Evolutionary conservation across 78 protist species (phyloP).

Genomic region (Protostelium mycophagum): DNA sequence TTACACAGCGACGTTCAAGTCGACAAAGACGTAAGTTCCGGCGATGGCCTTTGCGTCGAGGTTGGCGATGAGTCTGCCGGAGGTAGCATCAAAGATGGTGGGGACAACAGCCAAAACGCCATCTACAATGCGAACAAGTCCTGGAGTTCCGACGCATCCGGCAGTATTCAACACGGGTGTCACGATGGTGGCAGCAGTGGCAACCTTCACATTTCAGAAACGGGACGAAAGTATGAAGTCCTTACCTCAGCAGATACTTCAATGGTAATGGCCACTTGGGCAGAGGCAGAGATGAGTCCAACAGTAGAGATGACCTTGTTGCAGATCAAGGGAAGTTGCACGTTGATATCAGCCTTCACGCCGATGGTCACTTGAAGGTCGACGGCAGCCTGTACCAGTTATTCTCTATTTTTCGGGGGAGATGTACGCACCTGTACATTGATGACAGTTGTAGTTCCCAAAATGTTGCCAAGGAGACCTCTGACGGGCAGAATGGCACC

Average conservation of each 20-base stretch:
- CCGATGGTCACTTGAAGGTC: not conserved
- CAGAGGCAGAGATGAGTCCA: not conserved
- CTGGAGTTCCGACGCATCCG: not conserved
- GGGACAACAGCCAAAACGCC: not conserved
- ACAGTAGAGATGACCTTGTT: not conserved
- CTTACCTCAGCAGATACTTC: not conserved
- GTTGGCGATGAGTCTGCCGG: not conserved
- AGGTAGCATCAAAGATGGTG: not conserved
- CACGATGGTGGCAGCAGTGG: not conserved
- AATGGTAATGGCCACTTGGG: not conserved
- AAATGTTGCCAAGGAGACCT: not conserved
- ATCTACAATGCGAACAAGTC: not conserved
- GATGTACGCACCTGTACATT: not conserved
- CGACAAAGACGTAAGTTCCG: not conserved
- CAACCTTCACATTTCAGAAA: not conserved
- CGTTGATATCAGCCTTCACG: not conserved
- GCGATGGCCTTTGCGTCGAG: not conserved
- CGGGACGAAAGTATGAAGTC: not conserved
- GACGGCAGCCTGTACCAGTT: not conserved
- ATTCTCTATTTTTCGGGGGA: not conserved
- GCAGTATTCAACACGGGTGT: not conserved
- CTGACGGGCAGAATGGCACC: not conserved
- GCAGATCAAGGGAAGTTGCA: not conserved
- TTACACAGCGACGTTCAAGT: not conserved
- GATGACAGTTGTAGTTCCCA: not conserved